Evolutionary conservation across 2,329 filamentous ascomycete genomes (phyloP).

Genomic region (Colletotrichum sp.): DNA sequence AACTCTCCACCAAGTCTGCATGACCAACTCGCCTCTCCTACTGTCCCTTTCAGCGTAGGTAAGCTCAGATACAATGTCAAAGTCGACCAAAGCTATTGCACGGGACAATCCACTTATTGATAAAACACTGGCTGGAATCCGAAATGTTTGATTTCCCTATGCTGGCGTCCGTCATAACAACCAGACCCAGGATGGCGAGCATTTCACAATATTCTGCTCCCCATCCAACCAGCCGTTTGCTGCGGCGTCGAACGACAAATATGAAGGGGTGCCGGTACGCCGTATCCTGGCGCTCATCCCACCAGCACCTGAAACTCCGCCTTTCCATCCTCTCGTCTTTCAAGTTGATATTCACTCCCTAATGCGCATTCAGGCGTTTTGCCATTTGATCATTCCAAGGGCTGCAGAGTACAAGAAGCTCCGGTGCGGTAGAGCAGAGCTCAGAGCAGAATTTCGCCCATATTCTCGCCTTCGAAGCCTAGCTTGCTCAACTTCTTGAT

Average conservation of each 20-base stretch:
- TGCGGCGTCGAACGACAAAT: not conserved
- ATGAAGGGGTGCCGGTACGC: not conserved
- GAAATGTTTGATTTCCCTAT: constrained; percentile 4
- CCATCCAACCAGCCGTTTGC: constrained; percentile 27
- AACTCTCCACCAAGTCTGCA: not conserved
- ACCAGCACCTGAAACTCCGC: constrained; percentile 1
- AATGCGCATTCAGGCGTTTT: constrained; percentile 11
- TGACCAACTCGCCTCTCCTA: not conserved
- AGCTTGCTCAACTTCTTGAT: constrained; percentile 74
- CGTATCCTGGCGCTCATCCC: not conserved
- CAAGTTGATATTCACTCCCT: constrained; percentile 13
- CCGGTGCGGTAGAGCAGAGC: not conserved
- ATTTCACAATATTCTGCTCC: constrained; percentile 71
- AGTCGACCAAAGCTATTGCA: not conserved
- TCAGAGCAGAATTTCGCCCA: constrained; percentile 76
- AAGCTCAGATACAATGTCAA: not conserved
- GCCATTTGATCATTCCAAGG: constrained; percentile 12
- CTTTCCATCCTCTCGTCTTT: not conserved
- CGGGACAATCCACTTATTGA: not conserved
- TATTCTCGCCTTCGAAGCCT: constrained; percentile 88
- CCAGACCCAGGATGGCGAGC: constrained; percentile 32
- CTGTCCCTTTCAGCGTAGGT: not conserved
- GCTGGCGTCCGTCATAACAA: constrained; percentile 15
- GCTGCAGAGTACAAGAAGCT: not conserved
- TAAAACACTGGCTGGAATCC: not conserved